Base-by-base conservation (phyloP, 495 filamentous ascomycete species). In the Podospora appendiculata region DNA sequence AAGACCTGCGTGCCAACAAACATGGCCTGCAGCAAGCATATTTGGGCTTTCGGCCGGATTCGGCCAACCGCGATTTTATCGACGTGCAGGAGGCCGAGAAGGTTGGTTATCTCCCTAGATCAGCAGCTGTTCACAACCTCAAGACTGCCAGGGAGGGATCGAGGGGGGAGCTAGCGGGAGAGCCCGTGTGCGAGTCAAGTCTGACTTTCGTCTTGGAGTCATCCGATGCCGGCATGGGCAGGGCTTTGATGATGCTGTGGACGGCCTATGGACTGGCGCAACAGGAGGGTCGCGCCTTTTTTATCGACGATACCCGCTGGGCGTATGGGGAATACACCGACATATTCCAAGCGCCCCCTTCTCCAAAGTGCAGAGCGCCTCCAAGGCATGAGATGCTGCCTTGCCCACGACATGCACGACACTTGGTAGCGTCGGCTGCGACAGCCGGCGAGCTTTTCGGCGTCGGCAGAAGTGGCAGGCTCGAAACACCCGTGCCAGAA, bases 271-370 rank as follows among this genome's bases (percentile, higher is more conserved):
- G 86, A 10, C 66, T 90, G 36, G 86, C 87, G 6, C 69, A 81
- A 58, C 75, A 79, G 47, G 86, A 91, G 61, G 77, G 73, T 9
- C 67, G 87, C 17, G 75, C 79, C 1, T 91, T 90, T 59, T 89
- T 89, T 66, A 68, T 90, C 55, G 84, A 90, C 57, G 87, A 89
- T 61, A 79, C 81, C 6, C 73, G 81, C 52, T 91, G 87, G 87
- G 78, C 83, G 1, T 91, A 89, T 61, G 87, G 88, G 4, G 70
- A 77, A 39, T 90, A 84, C 60, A 75, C 69, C 2, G 74, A 74
- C 48, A 88, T 81, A 60, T 90, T 90, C 65, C 61, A 70, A n/a
- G 67, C 80, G 11, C 80, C 80, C 6, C 79, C 83, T 1, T 50
- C 71, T 7, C 77, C 78, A 4, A 56, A 62, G 11, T 89, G 86